phyloP scores from a whole-genome alignment of 345 rosid species.

The Gossypium longicalyx region DNA sequence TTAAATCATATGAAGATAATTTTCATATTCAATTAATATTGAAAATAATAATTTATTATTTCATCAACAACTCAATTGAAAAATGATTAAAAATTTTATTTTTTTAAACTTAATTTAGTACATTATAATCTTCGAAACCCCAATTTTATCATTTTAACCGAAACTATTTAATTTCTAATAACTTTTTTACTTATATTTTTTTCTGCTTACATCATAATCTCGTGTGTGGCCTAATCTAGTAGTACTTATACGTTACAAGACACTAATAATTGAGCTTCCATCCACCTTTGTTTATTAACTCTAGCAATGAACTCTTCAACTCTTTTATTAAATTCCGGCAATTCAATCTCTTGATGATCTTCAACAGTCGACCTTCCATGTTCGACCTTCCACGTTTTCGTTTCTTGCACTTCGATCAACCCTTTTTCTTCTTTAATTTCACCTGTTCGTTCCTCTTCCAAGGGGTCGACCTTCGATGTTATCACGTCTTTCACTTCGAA shows the following conservation, averaged over 20 bases:
- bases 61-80: no score
- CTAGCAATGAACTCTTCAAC: constrained; percentile 67
- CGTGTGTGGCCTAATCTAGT: not conserved
- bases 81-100: no score
- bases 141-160: no score
- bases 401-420: no score
- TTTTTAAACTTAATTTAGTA: no score
- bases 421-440: not conserved
- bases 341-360: constrained; percentile 19
- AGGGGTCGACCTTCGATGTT: constrained; percentile 15
- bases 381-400: not conserved
- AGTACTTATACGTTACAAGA: constrained; percentile 10
- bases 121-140: fast-evolving
- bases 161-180: no score
- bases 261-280: constrained; percentile 33
- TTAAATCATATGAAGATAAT: no score
- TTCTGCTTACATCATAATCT: no score
- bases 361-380: constrained; percentile 14
- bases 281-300: constrained; percentile 53
- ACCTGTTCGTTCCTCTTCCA: constrained; percentile 17
- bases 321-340: constrained; percentile 46
- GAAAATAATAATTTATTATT: no score
- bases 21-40: no score
- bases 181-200: no score
- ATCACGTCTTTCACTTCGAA: constrained; percentile 23